These are phyloP conservation scores for Tricholoma sp. DNA, from an alignment of 768 basidiomycete genomes.

Conservation along the genomic window DNA sequence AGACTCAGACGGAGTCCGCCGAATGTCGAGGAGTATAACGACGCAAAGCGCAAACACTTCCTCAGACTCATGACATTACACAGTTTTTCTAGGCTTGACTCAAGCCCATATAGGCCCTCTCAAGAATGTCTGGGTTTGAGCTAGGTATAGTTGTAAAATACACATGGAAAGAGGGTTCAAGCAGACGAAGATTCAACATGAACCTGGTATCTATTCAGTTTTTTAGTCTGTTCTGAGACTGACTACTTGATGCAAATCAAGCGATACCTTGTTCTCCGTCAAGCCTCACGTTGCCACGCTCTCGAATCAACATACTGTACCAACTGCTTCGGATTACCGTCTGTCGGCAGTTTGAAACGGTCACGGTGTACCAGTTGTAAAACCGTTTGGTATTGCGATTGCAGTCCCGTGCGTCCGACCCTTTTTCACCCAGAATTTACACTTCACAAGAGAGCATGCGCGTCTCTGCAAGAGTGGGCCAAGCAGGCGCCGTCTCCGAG, in stretches of 20 bases:
- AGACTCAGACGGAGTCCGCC: too few relatives aligned
- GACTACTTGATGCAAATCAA: slow-evolving; percentile 30
- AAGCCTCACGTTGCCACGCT: too few relatives aligned
- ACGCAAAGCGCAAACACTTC: too few relatives aligned
- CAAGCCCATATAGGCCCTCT: too few relatives aligned
- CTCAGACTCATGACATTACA: too few relatives aligned
- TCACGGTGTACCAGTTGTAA: slow-evolving; percentile 75
- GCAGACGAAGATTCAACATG: slow-evolving; percentile 31
- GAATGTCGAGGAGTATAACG: too few relatives aligned
- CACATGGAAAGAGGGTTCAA: slow-evolving; percentile 43
- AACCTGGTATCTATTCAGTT: slow-evolving; percentile 29
- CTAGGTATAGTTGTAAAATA: slow-evolving; percentile 29
- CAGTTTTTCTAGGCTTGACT: too few relatives aligned
- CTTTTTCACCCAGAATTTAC: neutral
- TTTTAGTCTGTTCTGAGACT: neutral
- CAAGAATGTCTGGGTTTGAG: too few relatives aligned
- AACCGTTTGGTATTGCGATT: slow-evolving; percentile 68
- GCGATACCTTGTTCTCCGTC: slow-evolving; percentile 49
- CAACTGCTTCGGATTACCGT: too few relatives aligned
- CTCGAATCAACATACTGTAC: too few relatives aligned
- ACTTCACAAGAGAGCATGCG: slow-evolving; percentile 75
- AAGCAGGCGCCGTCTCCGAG: too few relatives aligned
- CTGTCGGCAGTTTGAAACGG: slow-evolving; percentile 41
- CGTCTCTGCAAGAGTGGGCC: too few relatives aligned
- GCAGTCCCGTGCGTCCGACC: slow-evolving; percentile 50